These are phyloP conservation scores for Drosera capensis DNA, from an alignment of 148 eudicot genomes.

Conservation along the genomic window DNA sequence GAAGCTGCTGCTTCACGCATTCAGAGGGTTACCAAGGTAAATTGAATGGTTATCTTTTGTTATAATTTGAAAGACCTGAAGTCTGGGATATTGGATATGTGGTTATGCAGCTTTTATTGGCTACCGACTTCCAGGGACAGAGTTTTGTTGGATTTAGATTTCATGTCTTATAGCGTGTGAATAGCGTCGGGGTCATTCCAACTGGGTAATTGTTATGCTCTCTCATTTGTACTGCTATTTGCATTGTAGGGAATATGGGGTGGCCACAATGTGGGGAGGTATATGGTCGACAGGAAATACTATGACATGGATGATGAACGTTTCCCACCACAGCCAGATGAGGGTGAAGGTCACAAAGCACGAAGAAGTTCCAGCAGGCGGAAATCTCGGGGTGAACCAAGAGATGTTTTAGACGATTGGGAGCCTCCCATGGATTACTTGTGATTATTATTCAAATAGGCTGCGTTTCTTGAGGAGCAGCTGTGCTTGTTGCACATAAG, in stretches of 20 bases:
- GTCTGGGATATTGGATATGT: neutral
- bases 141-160: too few relatives aligned
- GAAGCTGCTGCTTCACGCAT: slow-evolving; percentile 52
- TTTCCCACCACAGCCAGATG: slow-evolving; percentile 4
- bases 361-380: slow-evolving; percentile 15
- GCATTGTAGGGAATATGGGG: slow-evolving; percentile 59
- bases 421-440: neutral
- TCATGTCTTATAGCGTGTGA: too few relatives aligned
- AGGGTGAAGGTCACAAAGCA: slow-evolving; percentile 8
- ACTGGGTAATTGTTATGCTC: neutral
- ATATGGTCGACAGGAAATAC: slow-evolving; percentile 15
- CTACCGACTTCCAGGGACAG: too few relatives aligned
- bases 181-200: neutral
- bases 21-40: slow-evolving; percentile 66
- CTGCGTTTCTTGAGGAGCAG: too few relatives aligned
- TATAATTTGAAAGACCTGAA: neutral
- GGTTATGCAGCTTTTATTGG: neutral
- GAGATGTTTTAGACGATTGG: slow-evolving; percentile 4
- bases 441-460: neutral
- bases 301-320: slow-evolving; percentile 12
- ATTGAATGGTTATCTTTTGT: neutral
- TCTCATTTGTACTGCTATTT: too few relatives aligned
- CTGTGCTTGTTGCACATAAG: too few relatives aligned
- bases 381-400: slow-evolving; percentile 9
- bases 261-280: slow-evolving; percentile 11